Evolutionary conservation across 768 basidiomycete genomes (phyloP), one percentile per base, ranked within the genome.

Genomic region (Hemileccinum rubropunctum): DNA sequence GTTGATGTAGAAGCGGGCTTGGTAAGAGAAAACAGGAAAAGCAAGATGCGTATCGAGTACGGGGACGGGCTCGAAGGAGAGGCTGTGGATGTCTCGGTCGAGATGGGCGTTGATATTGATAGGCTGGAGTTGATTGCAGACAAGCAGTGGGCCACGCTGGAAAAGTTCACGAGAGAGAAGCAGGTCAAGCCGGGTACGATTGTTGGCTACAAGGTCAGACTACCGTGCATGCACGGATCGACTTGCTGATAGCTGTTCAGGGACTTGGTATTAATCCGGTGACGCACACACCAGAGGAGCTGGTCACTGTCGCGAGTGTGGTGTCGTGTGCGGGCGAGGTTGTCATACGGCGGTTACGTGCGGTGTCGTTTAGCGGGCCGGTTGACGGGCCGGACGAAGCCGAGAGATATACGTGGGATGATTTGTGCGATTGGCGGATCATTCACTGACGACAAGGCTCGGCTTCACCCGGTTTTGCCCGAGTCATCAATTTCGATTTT

Each of bases 1-100:
- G 73, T 88, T 2, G 84, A 89, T 52, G 83, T 88, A 21, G 85
- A 86, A 57, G 76, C 72, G 21, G 76, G 72, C 1, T 10, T 51
- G 47, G 45, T 52, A 17, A 54, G 58, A 33, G 71, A 69, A 50
- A 67, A 68, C 48, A 76, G 71, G 55, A 74, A 69, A 51, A 63
- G 63, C 42, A 61, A 65, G 48, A 65, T 60, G 30, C 57, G 52
- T 12, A 27, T 48, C 42, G 73, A 80, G 52, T 79, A 71, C 35
- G 64, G 59, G 9, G 54, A 62, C 15, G 53, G 48, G 6, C 41
- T 54, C 1, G 58, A 54, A 13, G 32, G 43, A 21, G 36, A 52
- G 20, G 37, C 26, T 17, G 21, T 5, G 6, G 41, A 39, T 4
- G 3, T 54, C 27, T 4, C n/a, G 17, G 49, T 56, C 6, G 58